Evolutionary conservation across 768 basidiomycete species (phyloP).

Genomic region (Sporobolomyces phaffii): DNA sequence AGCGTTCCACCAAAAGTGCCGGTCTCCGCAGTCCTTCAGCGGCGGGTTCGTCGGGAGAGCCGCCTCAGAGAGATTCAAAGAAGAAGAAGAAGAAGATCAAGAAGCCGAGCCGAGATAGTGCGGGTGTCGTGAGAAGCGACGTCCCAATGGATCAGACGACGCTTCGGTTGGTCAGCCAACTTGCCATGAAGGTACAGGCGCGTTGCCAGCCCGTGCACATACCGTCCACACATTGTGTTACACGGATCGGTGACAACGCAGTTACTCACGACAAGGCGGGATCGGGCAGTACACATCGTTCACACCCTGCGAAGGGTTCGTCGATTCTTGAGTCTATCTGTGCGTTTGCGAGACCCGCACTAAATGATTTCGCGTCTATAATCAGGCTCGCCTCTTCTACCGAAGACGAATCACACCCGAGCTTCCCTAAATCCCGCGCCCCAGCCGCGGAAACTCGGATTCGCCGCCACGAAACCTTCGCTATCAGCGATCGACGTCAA

Average conservation of each 20-base stretch:
- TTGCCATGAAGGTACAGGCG: constrained; percentile 9
- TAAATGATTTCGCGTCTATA: too few relatives aligned
- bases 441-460: not conserved
- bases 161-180: not conserved
- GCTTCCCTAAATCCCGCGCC: too few relatives aligned
- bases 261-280: too few relatives aligned
- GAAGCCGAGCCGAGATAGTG: not conserved
- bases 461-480: not conserved
- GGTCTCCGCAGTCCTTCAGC: not conserved
- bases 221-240: too few relatives aligned
- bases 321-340: too few relatives aligned
- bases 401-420: not conserved
- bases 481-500: not conserved
- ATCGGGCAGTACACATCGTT: too few relatives aligned
- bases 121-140: not conserved
- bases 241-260: not conserved
- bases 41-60: not conserved
- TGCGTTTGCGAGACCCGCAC: too few relatives aligned
- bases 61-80: not conserved
- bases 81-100: not conserved
- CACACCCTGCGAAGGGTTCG: too few relatives aligned
- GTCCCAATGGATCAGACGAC: not conserved
- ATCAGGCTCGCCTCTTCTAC: too few relatives aligned
- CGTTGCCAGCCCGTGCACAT: not conserved
- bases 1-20: not conserved